phyloP scores from a whole-genome alignment of 805 yeast species.

The Metschnikowia koreensis region DNA sequence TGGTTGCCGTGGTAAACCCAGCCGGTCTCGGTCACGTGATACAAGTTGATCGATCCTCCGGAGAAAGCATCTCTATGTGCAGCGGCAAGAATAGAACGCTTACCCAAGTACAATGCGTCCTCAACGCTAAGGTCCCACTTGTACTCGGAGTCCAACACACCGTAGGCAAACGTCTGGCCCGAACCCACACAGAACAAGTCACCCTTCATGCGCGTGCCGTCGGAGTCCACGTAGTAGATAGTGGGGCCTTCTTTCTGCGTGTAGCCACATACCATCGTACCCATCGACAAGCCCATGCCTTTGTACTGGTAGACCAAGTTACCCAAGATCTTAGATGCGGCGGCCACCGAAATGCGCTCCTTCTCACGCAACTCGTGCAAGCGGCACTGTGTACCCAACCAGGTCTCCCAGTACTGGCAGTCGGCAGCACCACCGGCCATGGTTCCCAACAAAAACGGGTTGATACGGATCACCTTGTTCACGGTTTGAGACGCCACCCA shows the following conservation, averaged over 20 bases:
- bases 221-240: slow-evolving; percentile 93
- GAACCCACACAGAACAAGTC: slow-evolving; percentile 97
- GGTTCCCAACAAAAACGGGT: slow-evolving; percentile 91
- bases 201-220: slow-evolving; percentile 93
- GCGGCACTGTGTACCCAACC: slow-evolving; percentile 97
- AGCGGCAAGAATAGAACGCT: slow-evolving; percentile 94
- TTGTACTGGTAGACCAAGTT: slow-evolving; percentile 91
- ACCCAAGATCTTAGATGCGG: slow-evolving; percentile 90
- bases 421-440: slow-evolving; percentile 99
- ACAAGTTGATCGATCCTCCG: slow-evolving; percentile 93
- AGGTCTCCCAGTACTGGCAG: slow-evolving; percentile 98
- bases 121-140: slow-evolving; percentile 90
- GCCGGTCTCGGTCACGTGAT: slow-evolving; percentile 89
- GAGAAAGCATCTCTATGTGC: slow-evolving; percentile 98
- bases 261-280: slow-evolving; percentile 98
- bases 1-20: slow-evolving; percentile 96
- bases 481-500: slow-evolving; percentile 99
- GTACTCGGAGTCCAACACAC: slow-evolving; percentile 91
- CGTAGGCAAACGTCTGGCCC: slow-evolving; percentile 98
- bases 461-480: slow-evolving; percentile 94
- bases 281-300: slow-evolving; percentile 99
- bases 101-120: slow-evolving; percentile 91
- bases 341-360: slow-evolving; percentile 92
- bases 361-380: slow-evolving; percentile 92
- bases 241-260: slow-evolving; percentile 95